A percentile compares a stretch with the other conserved stretches of the same genome.
Evolutionary conservation across 2,329 filamentous ascomycete genomes (phyloP).

Genomic region (Ophidiomyces ophidiicola): DNA sequence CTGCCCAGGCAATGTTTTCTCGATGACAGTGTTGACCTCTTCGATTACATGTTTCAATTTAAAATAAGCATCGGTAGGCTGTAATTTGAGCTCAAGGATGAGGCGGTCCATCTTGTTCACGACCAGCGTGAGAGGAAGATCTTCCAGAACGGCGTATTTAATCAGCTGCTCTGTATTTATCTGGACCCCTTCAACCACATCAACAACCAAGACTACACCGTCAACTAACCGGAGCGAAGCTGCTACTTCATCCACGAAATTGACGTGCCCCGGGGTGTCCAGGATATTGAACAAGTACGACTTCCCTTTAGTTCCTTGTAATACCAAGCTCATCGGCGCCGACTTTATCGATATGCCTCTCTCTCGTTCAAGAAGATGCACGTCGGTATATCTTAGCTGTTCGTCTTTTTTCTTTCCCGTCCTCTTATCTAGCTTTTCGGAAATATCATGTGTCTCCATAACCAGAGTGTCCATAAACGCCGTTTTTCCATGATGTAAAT

Average conservation of each 20-base stretch:
- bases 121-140: conserved; percentile 75
- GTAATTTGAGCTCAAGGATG: conserved; percentile 85
- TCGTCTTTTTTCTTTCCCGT: conserved; percentile 73
- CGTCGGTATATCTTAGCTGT: conserved; percentile 87
- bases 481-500: conserved; percentile 95
- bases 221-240: conserved; percentile 76
- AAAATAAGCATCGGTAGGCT: conserved; percentile 93
- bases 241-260: conserved; percentile 95
- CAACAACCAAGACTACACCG: conserved; percentile 83
- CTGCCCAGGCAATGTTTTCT: conserved; percentile 68
- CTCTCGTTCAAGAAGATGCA: conserved; percentile 78
- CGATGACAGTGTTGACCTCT: conserved; percentile 92
- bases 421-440: conserved; percentile 64
- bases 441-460: conserved; percentile 81
- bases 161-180: conserved; percentile 95
- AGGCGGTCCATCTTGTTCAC: conserved; percentile 97
- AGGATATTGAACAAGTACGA: conserved; percentile 90
- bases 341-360: conserved; percentile 85
- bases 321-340: conserved; percentile 83
- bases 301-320: conserved; percentile 81
- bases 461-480: conserved; percentile 98
- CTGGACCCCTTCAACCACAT: conserved; percentile 98
- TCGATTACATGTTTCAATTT: conserved; percentile 98
- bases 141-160: conserved; percentile 83
- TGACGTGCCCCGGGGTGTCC: conserved; percentile 94